Percentiles rank a stretch among this genome's conserved stretches.
These are phyloP conservation scores for Ogataea paraovalis DNA, from an alignment of 805 yeast species.

Conservation along the genomic window DNA sequence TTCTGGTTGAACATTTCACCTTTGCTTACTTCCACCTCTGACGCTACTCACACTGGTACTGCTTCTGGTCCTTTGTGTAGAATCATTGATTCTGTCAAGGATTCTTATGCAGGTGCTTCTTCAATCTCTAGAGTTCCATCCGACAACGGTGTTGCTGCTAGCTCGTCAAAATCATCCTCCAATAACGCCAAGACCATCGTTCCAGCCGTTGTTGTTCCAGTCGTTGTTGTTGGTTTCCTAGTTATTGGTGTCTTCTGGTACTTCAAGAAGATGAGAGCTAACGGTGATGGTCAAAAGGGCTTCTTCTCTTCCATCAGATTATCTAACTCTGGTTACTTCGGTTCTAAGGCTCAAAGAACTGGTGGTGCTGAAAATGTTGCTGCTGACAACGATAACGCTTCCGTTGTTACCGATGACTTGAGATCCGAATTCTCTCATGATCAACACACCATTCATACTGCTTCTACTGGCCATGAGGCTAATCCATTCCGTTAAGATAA, in stretches of 20 bases:
- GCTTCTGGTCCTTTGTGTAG: slow-evolving; percentile 38
- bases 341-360: slow-evolving; percentile 14
- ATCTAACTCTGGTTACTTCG: slow-evolving; percentile 8
- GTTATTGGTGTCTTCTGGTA: slow-evolving; percentile 31
- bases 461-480: slow-evolving; percentile 10
- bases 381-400: slow-evolving; percentile 14
- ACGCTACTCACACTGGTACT: slow-evolving; percentile 36
- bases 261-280: slow-evolving; percentile 24
- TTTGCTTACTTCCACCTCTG: slow-evolving; percentile 30
- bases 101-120: slow-evolving; percentile 25
- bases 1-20: slow-evolving; percentile 39
- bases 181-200: slow-evolving; percentile 32
- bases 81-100: slow-evolving; percentile 27
- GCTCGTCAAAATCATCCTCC: slow-evolving; percentile 13
- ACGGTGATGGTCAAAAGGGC: slow-evolving; percentile 11
- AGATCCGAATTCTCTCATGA: slow-evolving; percentile 16
- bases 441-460: slow-evolving; percentile 15
- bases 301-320: slow-evolving; percentile 15
- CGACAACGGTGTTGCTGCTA: slow-evolving; percentile 31
- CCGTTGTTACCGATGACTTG: slow-evolving; percentile 20
- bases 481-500: slow-evolving; percentile 14
- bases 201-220: slow-evolving; percentile 43
- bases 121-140: slow-evolving; percentile 37
- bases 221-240: slow-evolving; percentile 30
- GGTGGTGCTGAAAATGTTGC: slow-evolving; percentile 10